phyloP scores from a whole-genome alignment of 2,329 filamentous ascomycete genomes.

The Ceratocystis smalleyi region DNA sequence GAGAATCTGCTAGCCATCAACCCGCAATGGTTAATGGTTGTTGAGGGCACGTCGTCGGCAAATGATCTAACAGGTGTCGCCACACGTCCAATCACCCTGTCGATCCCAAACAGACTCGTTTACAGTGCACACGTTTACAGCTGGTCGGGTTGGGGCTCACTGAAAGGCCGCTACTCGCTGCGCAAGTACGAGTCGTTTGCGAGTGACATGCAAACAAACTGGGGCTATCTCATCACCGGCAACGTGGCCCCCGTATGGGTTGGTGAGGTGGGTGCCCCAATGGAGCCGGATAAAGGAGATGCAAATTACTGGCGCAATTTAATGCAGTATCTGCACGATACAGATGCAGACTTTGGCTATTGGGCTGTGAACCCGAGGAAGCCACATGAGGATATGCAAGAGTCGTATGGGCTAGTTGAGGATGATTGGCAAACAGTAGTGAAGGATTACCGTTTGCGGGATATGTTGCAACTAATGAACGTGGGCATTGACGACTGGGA shows the following conservation, averaged over 20 bases:
- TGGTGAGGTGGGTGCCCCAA: constrained; percentile 48
- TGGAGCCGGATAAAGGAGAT: constrained; percentile 37
- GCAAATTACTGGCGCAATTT: constrained; percentile 51
- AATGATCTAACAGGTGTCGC: constrained; percentile 47
- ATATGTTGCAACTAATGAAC: constrained; percentile 41
- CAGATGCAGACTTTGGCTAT: constrained; percentile 53
- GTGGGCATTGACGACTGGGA: constrained; percentile 14
- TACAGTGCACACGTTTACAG: constrained; percentile 55
- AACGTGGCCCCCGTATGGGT: constrained; percentile 46
- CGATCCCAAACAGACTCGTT: constrained; percentile 40
- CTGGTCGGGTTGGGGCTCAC: constrained; percentile 54
- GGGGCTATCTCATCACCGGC: constrained; percentile 42
- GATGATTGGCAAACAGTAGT: constrained; percentile 51
- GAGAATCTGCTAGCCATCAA: constrained; percentile 45
- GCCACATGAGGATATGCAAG: constrained; percentile 38
- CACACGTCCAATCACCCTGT: constrained; percentile 40
- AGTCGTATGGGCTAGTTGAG: constrained; percentile 45
- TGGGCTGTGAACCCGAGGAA: constrained; percentile 56
- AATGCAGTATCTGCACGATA: constrained; percentile 39
- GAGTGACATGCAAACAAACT: constrained; percentile 46
- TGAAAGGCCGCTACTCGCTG: constrained; percentile 43
- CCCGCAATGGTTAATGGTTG: constrained; percentile 48
- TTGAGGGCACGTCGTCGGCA: constrained; percentile 51
- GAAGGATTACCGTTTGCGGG: constrained; percentile 46
- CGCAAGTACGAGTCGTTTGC: constrained; percentile 48